Evolutionary conservation across 2,329 filamentous ascomycete genomes (phyloP), one percentile per base, ranked within the genome.

Genomic region (Zasmidium cellare): DNA sequence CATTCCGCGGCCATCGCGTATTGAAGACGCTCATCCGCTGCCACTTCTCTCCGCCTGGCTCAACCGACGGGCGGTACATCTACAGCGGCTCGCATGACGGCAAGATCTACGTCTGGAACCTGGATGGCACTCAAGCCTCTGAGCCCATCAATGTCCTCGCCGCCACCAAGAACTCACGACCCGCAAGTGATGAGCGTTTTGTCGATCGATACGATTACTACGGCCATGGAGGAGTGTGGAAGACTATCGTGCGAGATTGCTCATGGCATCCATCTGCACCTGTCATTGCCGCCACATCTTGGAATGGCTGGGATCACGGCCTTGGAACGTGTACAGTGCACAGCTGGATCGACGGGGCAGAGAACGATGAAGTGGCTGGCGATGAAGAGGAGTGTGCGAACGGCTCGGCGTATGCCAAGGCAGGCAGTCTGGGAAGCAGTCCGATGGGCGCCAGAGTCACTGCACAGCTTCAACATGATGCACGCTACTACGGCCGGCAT

Each of bases 1-100:
- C 93, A 0, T 97, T 96, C 81, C 86, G 91, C 23, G 93, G 93
- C 9, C 94, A 99, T 76, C 85, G 84, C 61, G 91, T 99, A 12
- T 82, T 96, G 60, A 88, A 91, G 68, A 97, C 94, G 1, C 80
- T 97, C 44, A 97, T 97, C 65, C 83, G 94, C 60, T 97, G 94
- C 69, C 93, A 97, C 75, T 99, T 99, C 76, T 94, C 90, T 28
- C 94, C 94, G 0, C 86, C 91, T 0, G 85, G 83, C 11, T 92
- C 90, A 70, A 93, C 91, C 1, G 90, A 97, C 71, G 92, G 90
- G 9, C 84, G 91, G 67, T 97, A 97, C 71, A 92, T 99, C 20
- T 97, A 97, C 76, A 90, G 88, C 19, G 94, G 94, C 20, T 96
- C 90, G 67, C 86, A 91, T 63, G 91, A 97, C 65, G 94, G 94